Evolutionary conservation across 2,329 filamentous ascomycete genomes (phyloP).

Genomic region (Bipolaris gigantea): DNA sequence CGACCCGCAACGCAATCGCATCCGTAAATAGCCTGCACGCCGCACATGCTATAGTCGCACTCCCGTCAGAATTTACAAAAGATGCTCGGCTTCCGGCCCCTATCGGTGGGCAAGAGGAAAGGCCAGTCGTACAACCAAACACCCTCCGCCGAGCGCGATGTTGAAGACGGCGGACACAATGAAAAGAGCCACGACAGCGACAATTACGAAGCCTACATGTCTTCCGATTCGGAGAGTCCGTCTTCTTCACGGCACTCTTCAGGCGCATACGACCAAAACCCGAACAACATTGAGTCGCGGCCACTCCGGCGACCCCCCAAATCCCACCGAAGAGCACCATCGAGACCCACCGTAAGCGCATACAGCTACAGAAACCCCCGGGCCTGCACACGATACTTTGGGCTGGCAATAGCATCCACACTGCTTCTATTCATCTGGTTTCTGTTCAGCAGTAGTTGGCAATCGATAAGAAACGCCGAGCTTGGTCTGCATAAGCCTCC

Average conservation of each 20-base stretch:
- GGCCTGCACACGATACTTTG: conserved; percentile 76
- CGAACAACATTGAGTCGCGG: conserved; percentile 28
- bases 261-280: conserved; percentile 35
- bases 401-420: conserved; percentile 67
- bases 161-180: conserved; percentile 38
- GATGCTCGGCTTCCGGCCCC: conserved; percentile 44
- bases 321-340: conserved; percentile 21
- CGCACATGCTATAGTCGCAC: conserved; percentile 8
- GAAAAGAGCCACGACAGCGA: conserved; percentile 47
- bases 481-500: conserved; percentile 62
- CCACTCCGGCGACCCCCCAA: conserved; percentile 20
- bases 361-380: conserved; percentile 67
- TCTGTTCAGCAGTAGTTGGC: conserved; percentile 72
- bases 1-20: neutral
- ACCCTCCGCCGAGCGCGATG: conserved; percentile 33
- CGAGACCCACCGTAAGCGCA: conserved; percentile 37
- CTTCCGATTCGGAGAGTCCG: conserved; percentile 49
- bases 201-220: conserved; percentile 39
- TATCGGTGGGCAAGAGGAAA: conserved; percentile 45
- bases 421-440: conserved; percentile 77
- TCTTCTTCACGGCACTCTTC: conserved; percentile 57
- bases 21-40: neutral
- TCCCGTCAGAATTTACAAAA: neutral
- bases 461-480: conserved; percentile 65
- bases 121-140: conserved; percentile 37